Evolutionary conservation across 2,329 filamentous ascomycete species (phyloP).

Genomic region (Aspergillus uvarum): DNA sequence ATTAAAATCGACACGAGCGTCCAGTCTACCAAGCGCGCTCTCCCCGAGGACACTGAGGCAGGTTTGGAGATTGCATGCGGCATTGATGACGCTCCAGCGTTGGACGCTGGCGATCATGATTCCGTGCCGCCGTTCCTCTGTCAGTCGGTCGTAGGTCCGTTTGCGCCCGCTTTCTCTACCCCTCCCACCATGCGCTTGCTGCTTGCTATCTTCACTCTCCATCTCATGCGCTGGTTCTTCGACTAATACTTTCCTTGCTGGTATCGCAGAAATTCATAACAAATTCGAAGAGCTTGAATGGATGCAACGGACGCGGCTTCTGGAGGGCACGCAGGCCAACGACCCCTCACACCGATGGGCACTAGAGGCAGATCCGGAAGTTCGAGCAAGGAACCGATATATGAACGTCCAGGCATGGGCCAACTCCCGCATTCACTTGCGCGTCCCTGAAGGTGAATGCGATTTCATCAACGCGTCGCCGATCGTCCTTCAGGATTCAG

Average conservation of each 20-base stretch:
- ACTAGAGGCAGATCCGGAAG: constrained; percentile 57
- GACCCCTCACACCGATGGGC: constrained; percentile 57
- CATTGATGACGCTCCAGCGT: constrained; percentile 27
- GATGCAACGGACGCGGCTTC: constrained; percentile 57
- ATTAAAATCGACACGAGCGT: constrained; percentile 44
- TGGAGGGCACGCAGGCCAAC: constrained; percentile 45
- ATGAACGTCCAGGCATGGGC: constrained; percentile 86
- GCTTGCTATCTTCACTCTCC: not conserved
- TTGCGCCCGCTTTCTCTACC: constrained; percentile 14
- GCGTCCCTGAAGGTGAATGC: constrained; percentile 69
- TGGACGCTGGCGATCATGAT: constrained; percentile 32
- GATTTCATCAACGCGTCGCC: constrained; percentile 84
- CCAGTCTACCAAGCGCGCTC: constrained; percentile 39
- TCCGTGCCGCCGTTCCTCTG: constrained; percentile 40
- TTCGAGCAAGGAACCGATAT: constrained; percentile 75
- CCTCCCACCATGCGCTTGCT: constrained; percentile 13
- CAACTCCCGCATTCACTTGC: constrained; percentile 77
- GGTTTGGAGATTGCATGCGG: constrained; percentile 27
- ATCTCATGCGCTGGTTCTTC: not conserved
- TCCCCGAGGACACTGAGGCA: constrained; percentile 37
- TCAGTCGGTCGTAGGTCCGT: constrained; percentile 40
- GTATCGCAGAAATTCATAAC: constrained; percentile 52
- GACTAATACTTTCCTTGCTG: constrained; percentile 11
- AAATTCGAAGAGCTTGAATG: constrained; percentile 64
- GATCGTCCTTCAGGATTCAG: constrained; percentile 57